Evolutionary conservation across 345 rosid species (phyloP).

Genomic region (Corchorus olitorius): DNA sequence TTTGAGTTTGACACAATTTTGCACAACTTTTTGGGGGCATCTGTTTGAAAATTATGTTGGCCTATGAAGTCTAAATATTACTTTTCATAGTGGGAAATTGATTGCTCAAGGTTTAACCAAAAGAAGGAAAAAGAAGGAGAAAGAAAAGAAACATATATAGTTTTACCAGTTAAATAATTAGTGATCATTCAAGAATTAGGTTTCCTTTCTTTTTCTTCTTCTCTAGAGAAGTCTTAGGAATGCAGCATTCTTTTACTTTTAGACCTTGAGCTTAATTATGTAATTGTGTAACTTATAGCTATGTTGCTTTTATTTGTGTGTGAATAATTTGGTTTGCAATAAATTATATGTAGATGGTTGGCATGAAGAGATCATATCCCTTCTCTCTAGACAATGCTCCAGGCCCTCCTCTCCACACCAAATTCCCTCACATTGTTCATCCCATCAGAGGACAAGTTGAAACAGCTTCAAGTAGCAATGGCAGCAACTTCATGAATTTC

Average conservation of each 20-base stretch:
- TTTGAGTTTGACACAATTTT: neutral
- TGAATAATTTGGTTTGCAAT: constrained; percentile 26
- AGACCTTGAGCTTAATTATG: neutral
- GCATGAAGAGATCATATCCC: constrained; percentile 55
- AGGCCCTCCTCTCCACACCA: constrained; percentile 29
- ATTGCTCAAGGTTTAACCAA: neutral
- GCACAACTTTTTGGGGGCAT: too few relatives aligned
- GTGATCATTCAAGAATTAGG: neutral
- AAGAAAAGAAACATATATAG: too few relatives aligned
- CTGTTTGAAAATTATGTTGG: neutral
- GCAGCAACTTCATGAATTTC: constrained; percentile 17
- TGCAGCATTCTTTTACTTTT: neutral
- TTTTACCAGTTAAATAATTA: neutral
- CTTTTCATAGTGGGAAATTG: neutral
- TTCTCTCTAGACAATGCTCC: constrained; percentile 44
- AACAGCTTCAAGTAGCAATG: constrained; percentile 34
- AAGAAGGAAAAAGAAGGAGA: too few relatives aligned
- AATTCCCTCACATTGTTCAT: constrained; percentile 28
- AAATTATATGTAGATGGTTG: constrained; percentile 43
- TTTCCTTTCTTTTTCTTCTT: neutral
- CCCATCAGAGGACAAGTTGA: constrained; percentile 42
- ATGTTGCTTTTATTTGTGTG: neutral
- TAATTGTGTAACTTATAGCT: neutral
- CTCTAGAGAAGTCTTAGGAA: neutral
- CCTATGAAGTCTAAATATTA: neutral